phyloP scores from a whole-genome alignment of 768 basidiomycete genomes.

The Mycena epipterygia region DNA sequence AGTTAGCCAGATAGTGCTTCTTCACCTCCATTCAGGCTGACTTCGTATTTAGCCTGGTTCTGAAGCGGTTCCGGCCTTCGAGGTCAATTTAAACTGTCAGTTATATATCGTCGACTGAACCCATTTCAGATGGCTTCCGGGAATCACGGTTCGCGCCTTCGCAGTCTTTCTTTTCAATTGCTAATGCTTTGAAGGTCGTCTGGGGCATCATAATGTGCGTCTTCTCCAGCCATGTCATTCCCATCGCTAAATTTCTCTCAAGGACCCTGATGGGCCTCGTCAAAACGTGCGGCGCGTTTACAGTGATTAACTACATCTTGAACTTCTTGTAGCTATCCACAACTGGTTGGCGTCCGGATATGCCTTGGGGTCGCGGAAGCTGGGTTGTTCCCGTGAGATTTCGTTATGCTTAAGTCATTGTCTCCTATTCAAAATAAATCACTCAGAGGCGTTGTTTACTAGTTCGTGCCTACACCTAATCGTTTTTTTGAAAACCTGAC shows the following conservation, averaged over 20 bases:
- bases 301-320: neutral
- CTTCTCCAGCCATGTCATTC: neutral
- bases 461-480: slow-evolving; percentile 54
- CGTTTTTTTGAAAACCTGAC: neutral
- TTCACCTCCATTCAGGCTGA: slow-evolving; percentile 17
- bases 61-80: slow-evolving; percentile 76
- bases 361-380: slow-evolving; percentile 78
- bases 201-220: slow-evolving; percentile 76
- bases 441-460: slow-evolving; percentile 71
- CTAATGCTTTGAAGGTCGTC: slow-evolving; percentile 53
- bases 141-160: slow-evolving; percentile 63
- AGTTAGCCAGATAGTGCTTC: slow-evolving; percentile 57
- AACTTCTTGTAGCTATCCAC: slow-evolving; percentile 62
- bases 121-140: slow-evolving; percentile 68
- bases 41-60: slow-evolving; percentile 56
- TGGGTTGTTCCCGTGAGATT: slow-evolving; percentile 69
- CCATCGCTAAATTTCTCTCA: neutral
- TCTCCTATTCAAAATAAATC: neutral
- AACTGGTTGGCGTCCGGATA: slow-evolving; percentile 69
- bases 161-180: neutral
- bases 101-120: slow-evolving; percentile 1
- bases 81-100: slow-evolving; percentile 49
- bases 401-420: neutral
- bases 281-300: slow-evolving; percentile 61
- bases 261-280: slow-evolving; percentile 77